These are phyloP conservation scores for Waltiozyma sp. DNA, from an alignment of 1,139 yeast genomes.

Conservation along the genomic window DNA sequence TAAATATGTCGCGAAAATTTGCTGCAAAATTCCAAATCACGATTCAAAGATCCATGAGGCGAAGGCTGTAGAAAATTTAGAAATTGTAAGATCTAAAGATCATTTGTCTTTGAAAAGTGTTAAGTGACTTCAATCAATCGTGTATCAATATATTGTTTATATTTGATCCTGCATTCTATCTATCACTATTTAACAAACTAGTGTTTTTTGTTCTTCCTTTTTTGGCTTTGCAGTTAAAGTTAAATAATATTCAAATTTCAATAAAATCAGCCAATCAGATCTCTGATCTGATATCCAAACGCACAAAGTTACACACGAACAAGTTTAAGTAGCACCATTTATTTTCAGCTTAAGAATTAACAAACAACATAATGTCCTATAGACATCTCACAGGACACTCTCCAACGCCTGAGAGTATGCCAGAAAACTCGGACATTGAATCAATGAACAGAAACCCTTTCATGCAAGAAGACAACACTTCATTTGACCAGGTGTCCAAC, in stretches of 20 bases:
- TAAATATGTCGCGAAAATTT: neutral
- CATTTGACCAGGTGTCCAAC: constrained; percentile 15
- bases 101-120: no score
- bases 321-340: no score
- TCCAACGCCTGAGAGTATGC: constrained; percentile 11
- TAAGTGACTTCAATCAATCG: no score
- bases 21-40: neutral
- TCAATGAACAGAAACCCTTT: constrained; percentile 17
- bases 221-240: no score
- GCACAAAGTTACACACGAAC: neutral
- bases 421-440: constrained; percentile 12
- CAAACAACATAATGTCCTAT: constrained; percentile 13
- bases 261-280: neutral
- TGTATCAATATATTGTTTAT: no score
- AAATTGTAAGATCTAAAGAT: neutral
- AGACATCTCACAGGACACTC: constrained; percentile 21
- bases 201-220: no score
- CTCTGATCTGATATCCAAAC: constrained; percentile 1
- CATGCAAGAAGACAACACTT: constrained; percentile 14
- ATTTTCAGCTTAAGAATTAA: no score
- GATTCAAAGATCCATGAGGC: neutral
- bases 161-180: no score
- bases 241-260: no score
- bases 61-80: neutral
- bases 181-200: no score